These are phyloP conservation scores for Colletotrichum zoysiae DNA, from an alignment of 2,329 filamentous ascomycete genomes.

Conservation along the genomic window DNA sequence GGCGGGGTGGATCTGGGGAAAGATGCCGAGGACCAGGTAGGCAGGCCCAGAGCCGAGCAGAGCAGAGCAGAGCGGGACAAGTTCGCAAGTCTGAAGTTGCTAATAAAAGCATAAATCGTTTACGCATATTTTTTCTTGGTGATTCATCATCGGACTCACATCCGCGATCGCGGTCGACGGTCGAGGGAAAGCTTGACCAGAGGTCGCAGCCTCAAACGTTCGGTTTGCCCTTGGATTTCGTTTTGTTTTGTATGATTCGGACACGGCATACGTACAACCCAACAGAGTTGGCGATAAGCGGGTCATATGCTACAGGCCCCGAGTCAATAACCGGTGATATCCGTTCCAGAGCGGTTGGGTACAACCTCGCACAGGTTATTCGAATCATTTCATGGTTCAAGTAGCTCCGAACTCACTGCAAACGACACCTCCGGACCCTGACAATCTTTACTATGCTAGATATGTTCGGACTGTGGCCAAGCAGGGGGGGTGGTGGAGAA, in stretches of 20 bases:
- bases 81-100: slow-evolving; percentile 14
- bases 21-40: slow-evolving; percentile 40
- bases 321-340: slow-evolving; percentile 24
- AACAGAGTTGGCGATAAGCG: slow-evolving; percentile 15
- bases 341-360: slow-evolving; percentile 30
- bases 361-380: slow-evolving; percentile 22
- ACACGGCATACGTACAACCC: slow-evolving; percentile 1
- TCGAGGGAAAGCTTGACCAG: neutral
- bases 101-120: slow-evolving; percentile 27
- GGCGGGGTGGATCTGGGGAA: slow-evolving; percentile 42
- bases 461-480: neutral
- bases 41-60: neutral
- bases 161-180: neutral
- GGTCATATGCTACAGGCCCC: slow-evolving; percentile 1
- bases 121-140: neutral
- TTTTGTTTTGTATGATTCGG: neutral
- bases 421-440: slow-evolving; percentile 1
- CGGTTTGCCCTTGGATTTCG: neutral
- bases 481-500: neutral
- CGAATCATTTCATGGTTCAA: slow-evolving; percentile 35
- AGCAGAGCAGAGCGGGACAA: neutral
- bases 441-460: no score
- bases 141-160: slow-evolving; percentile 12
- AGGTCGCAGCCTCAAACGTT: neutral
- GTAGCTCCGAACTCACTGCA: slow-evolving; percentile 2